A percentile compares a stretch with the other conserved stretches of the same genome.
phyloP scores from a whole-genome alignment of 202 grass and related monocot species.

The Setaria viridis region DNA sequence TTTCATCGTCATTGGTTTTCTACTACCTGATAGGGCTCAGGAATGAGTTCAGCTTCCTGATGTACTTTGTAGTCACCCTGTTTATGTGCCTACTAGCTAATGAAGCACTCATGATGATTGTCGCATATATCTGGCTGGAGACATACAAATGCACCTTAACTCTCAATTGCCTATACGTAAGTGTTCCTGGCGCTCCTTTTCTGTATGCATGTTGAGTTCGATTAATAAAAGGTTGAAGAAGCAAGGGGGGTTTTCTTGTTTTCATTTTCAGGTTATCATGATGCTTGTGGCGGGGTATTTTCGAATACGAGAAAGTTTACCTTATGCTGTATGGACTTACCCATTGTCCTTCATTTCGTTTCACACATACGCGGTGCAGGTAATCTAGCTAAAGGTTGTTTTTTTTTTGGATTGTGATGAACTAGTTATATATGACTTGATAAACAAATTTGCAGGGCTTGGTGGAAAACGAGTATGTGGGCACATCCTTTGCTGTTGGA shows the following conservation, averaged over 20 bases:
- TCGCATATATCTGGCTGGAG: conserved; percentile 77
- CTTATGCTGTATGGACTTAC: conserved; percentile 72
- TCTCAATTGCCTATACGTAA: conserved; percentile 80
- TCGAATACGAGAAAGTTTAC: conserved; percentile 62
- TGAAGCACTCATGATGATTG: conserved; percentile 84
- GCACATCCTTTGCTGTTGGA: conserved; percentile 85
- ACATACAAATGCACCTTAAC: conserved; percentile 75
- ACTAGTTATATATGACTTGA: background rate
- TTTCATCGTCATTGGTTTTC: conserved; percentile 76
- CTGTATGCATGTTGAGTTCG: background rate
- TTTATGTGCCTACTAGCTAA: conserved; percentile 90
- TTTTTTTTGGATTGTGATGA: background rate
- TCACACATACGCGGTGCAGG: conserved; percentile 80
- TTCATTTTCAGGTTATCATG: conserved; percentile 71
- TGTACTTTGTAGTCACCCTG: conserved; percentile 83
- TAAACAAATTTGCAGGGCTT: conserved; percentile 62
- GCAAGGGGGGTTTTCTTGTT: background rate
- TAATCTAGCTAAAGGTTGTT: conserved; percentile 35
- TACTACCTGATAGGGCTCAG: conserved; percentile 90
- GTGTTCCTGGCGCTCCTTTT: conserved; percentile 15
- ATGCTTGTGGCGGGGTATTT: conserved; percentile 96
- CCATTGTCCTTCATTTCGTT: conserved; percentile 80
- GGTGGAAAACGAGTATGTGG: conserved; percentile 90
- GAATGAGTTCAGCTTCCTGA: conserved; percentile 81
- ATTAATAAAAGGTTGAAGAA: background rate